These are phyloP conservation scores for Exserohilum turcica DNA, from an alignment of 2,329 filamentous ascomycete genomes.

Conservation along the genomic window DNA sequence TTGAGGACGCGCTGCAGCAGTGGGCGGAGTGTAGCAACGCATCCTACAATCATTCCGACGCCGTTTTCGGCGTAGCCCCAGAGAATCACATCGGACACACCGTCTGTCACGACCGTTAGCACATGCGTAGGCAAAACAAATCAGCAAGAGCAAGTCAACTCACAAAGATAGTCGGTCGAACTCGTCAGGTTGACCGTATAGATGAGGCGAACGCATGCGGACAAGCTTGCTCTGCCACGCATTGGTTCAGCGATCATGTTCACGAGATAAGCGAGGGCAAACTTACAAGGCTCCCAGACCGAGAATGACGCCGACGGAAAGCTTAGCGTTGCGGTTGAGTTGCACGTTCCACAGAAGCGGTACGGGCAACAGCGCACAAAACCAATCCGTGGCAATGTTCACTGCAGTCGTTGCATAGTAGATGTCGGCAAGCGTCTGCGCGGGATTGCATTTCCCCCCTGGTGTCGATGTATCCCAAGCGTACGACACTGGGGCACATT, in stretches of 20 bases:
- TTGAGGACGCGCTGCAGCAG: slow-evolving; percentile 13
- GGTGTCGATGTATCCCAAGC: slow-evolving; percentile 14
- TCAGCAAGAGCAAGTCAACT: no score
- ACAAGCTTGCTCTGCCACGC: slow-evolving; percentile 7
- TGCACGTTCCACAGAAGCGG: slow-evolving; percentile 14
- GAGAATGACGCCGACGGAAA: slow-evolving; percentile 15
- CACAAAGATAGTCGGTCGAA: slow-evolving; percentile 9
- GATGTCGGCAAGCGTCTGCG: slow-evolving; percentile 10
- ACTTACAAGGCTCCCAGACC: slow-evolving; percentile 15
- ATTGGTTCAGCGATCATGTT: slow-evolving; percentile 7
- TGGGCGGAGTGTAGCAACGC: slow-evolving; percentile 13
- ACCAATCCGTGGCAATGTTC: slow-evolving; percentile 15
- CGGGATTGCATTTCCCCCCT: slow-evolving; percentile 11
- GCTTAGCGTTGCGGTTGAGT: slow-evolving; percentile 13
- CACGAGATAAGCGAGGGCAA: slow-evolving; percentile 2
- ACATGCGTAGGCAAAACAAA: neutral
- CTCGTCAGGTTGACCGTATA: slow-evolving; percentile 12
- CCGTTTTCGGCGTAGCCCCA: slow-evolving; percentile 14
- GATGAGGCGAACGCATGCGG: slow-evolving; percentile 13
- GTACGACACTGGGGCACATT: slow-evolving; percentile 10
- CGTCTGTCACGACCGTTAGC: slow-evolving; percentile 1
- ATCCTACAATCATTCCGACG: slow-evolving; percentile 13
- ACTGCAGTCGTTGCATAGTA: slow-evolving; percentile 14
- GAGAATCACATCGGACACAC: slow-evolving; percentile 11
- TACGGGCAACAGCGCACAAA: slow-evolving; percentile 13